A percentile compares a stretch with the other conserved stretches of the same genome.
These are phyloP conservation scores for Monilinia fructigena DNA, from an alignment of 2,329 filamentous ascomycete species.

Conservation along the genomic window DNA sequence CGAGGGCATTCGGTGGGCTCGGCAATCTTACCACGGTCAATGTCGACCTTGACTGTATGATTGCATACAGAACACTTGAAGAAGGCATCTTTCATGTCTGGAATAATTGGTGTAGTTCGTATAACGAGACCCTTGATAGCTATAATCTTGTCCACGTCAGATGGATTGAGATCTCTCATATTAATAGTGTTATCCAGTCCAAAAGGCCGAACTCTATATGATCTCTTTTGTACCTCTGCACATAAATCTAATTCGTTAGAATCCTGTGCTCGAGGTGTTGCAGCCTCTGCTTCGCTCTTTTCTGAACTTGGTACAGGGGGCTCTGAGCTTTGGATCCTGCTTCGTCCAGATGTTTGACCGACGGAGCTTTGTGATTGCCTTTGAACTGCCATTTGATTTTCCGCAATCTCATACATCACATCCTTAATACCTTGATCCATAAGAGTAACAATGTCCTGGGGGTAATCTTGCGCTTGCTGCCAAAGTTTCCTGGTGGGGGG, in stretches of 20 bases:
- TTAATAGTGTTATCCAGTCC: conserved; percentile 86
- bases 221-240: conserved; percentile 75
- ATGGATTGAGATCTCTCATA: conserved; percentile 89
- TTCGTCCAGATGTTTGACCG: conserved; percentile 47
- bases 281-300: conserved; percentile 51
- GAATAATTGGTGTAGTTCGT: conserved; percentile 90
- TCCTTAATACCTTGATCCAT: conserved; percentile 97
- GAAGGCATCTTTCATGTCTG: conserved; percentile 98
- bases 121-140: conserved; percentile 96
- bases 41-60: conserved; percentile 83
- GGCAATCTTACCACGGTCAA: conserved; percentile 93
- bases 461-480: conserved; percentile 92
- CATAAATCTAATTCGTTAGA: conserved; percentile 61
- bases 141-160: conserved; percentile 94
- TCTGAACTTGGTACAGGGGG: conserved; percentile 80
- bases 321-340: conserved; percentile 63
- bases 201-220: conserved; percentile 86
- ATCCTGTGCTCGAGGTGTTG: conserved; percentile 47
- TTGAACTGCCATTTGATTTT: conserved; percentile 71
- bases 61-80: conserved; percentile 95
- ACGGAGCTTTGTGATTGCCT: conserved; percentile 60
- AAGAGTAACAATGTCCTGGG: conserved; percentile 91
- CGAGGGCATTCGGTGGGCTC: conserved; percentile 91
- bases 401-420: conserved; percentile 84
- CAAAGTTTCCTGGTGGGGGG: conserved; percentile 90